Evolutionary conservation across 1,139 yeast genomes (phyloP).

Genomic region (Taphrina populina): DNA sequence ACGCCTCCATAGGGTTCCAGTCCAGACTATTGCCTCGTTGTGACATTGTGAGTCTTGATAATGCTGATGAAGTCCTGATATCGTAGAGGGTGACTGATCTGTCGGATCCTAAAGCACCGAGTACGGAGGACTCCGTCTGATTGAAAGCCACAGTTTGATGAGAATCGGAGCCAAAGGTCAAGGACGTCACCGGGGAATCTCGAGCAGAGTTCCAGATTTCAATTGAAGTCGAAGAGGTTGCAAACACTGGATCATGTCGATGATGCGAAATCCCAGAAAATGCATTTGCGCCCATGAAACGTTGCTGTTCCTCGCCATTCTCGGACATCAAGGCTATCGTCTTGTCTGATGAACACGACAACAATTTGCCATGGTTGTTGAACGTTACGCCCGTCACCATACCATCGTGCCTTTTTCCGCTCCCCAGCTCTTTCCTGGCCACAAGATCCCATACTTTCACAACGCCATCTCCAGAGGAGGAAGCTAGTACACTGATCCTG

Average conservation of each 20-base stretch:
- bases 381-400: slow-evolving; percentile 84
- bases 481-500: slow-evolving; percentile 71
- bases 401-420: slow-evolving; percentile 87
- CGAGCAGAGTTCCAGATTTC: slow-evolving; percentile 88
- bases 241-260: slow-evolving; percentile 67
- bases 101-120: slow-evolving; percentile 92
- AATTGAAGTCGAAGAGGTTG: slow-evolving; percentile 86
- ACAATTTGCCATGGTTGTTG: slow-evolving; percentile 63
- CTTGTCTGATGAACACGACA: slow-evolving; percentile 90
- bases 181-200: slow-evolving; percentile 68
- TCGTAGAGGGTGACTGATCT: slow-evolving; percentile 89
- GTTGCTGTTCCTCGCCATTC: slow-evolving; percentile 51
- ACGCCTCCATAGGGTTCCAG: slow-evolving; percentile 99
- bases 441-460: slow-evolving; percentile 89
- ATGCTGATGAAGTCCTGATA: slow-evolving; percentile 85
- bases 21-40: slow-evolving; percentile 81
- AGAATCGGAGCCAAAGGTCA: slow-evolving; percentile 97
- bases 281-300: slow-evolving; percentile 80
- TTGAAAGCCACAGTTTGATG: slow-evolving; percentile 79
- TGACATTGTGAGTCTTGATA: slow-evolving; percentile 77
- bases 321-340: slow-evolving; percentile 78
- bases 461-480: slow-evolving; percentile 94
- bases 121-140: slow-evolving; percentile 80
- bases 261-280: slow-evolving; percentile 88
- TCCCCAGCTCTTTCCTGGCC: slow-evolving; percentile 67